Conservation (phyloP, 2,329 filamentous ascomycete species). For the Elsinoe perseae region DNA sequence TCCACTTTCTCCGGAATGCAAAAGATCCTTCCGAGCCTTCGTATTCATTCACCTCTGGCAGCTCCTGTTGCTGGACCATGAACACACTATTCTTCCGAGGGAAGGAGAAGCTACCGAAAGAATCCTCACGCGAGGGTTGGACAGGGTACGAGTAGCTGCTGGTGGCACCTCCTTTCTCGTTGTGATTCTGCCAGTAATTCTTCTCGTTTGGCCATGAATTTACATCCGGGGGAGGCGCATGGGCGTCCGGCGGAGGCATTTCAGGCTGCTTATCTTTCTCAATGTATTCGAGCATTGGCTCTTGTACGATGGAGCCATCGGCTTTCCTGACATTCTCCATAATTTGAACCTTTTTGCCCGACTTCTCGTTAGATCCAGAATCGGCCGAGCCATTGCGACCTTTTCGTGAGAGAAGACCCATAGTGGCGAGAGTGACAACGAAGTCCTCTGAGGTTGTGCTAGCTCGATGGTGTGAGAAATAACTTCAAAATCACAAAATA, state of each 20-base stretch:
- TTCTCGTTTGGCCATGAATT: slow-evolving; percentile 12
- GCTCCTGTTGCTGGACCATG: slow-evolving; percentile 7
- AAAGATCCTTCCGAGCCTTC: neutral
- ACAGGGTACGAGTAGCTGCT: neutral
- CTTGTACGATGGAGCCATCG: slow-evolving; percentile 9
- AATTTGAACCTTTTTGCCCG: neutral
- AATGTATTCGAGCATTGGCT: slow-evolving; percentile 2
- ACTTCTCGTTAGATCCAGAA: slow-evolving; percentile 8
- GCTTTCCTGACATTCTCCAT: slow-evolving; percentile 12
- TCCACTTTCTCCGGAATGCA: slow-evolving; percentile 2
- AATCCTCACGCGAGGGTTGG: slow-evolving; percentile 7
- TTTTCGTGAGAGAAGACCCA: slow-evolving; percentile 9
- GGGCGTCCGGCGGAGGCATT: neutral
- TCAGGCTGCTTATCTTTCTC: neutral
- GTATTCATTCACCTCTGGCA: neutral
- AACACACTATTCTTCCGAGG: slow-evolving; percentile 11
- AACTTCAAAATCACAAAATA: neutral
- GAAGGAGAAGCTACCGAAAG: slow-evolving; percentile 2
- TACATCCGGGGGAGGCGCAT: slow-evolving; percentile 4
- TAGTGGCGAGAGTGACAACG: neutral
- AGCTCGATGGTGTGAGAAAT: neutral
- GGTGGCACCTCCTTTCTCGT: neutral
- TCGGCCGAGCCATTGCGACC: slow-evolving; percentile 10
- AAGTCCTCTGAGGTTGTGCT: neutral
- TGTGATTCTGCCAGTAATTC: slow-evolving; percentile 1